phyloP scores from a whole-genome alignment of 371 early-diverging fungal species.

The Mortierella sp. region DNA sequence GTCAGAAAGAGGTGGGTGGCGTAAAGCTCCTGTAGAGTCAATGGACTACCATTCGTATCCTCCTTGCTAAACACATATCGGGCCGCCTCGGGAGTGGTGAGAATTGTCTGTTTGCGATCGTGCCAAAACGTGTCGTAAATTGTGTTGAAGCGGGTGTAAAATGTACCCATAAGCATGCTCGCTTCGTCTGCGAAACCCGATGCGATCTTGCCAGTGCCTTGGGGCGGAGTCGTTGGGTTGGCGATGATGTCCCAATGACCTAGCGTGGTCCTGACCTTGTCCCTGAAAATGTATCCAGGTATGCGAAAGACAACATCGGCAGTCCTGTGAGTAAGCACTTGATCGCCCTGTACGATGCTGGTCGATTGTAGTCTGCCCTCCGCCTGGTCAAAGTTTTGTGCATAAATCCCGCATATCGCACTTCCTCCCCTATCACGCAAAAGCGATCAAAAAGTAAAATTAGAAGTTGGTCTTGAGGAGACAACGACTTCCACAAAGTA shows the following conservation, averaged over 20 bases:
- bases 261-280: slow-evolving; percentile 19
- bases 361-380: slow-evolving; percentile 65
- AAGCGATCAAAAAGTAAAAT: neutral
- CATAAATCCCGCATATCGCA: slow-evolving; percentile 64
- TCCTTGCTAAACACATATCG: slow-evolving; percentile 58
- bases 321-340: slow-evolving; percentile 54
- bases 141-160: slow-evolving; percentile 50
- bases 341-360: slow-evolving; percentile 60
- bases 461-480: neutral
- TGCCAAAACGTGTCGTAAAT: slow-evolving; percentile 48
- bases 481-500: neutral
- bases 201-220: slow-evolving; percentile 54
- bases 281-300: slow-evolving; percentile 59
- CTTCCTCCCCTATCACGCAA: slow-evolving; percentile 57
- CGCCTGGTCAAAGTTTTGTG: slow-evolving; percentile 53
- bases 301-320: slow-evolving; percentile 67
- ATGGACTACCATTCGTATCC: slow-evolving; percentile 40
- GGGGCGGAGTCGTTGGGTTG: slow-evolving; percentile 37
- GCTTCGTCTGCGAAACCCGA: slow-evolving; percentile 62
- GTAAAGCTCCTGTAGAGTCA: slow-evolving; percentile 60
- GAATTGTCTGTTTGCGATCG: slow-evolving; percentile 27
- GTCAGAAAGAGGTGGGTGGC: slow-evolving; percentile 74
- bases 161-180: slow-evolving; percentile 49
- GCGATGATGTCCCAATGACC: slow-evolving; percentile 34
- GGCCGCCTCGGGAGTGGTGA: slow-evolving; percentile 60